phyloP scores from a whole-genome alignment of 805 yeast genomes.

The Metschnikowia peoriensis region DNA sequence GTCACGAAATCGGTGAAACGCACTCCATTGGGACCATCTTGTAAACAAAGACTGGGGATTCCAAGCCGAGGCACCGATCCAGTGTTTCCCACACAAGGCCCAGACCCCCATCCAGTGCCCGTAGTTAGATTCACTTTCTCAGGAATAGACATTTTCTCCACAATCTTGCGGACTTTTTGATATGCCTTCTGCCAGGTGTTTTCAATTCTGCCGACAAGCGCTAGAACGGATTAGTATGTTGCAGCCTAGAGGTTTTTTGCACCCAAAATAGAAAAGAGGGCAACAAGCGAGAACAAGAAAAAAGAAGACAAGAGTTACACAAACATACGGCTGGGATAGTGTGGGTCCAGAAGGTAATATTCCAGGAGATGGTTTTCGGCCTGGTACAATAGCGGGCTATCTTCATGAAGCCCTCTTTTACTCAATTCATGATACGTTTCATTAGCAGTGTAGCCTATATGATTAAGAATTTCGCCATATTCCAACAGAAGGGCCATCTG shows the following conservation, averaged over 20 bases:
- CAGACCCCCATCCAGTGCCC: conserved; percentile 63
- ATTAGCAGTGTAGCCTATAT: conserved; percentile 9
- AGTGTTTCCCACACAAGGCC: conserved; percentile 61
- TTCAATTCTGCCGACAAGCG: conserved; percentile 47
- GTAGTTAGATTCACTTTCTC: conserved; percentile 64
- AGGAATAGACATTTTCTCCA: conserved; percentile 52
- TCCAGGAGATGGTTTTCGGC: conserved; percentile 30
- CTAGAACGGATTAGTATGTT: conserved; percentile 16
- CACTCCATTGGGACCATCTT: conserved; percentile 64
- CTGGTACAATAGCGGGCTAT: conserved; percentile 26
- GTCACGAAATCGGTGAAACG: conserved; percentile 56
- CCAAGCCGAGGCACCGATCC: conserved; percentile 56
- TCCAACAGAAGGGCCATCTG: conserved; percentile 11
- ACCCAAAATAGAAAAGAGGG: background rate
- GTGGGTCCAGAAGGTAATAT: conserved; percentile 27
- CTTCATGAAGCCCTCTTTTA: conserved; percentile 30
- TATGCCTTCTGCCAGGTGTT: conserved; percentile 58
- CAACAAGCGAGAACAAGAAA: background rate
- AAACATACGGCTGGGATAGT: conserved; percentile 40
- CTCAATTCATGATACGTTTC: conserved; percentile 12
- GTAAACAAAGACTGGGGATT: conserved; percentile 55
- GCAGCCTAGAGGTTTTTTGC: background rate
- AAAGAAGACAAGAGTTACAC: background rate
- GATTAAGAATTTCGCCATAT: conserved; percentile 13
- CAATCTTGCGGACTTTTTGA: conserved; percentile 52